Conservation (phyloP, 768 basidiomycete genomes). For the Piloderma croceum region DNA sequence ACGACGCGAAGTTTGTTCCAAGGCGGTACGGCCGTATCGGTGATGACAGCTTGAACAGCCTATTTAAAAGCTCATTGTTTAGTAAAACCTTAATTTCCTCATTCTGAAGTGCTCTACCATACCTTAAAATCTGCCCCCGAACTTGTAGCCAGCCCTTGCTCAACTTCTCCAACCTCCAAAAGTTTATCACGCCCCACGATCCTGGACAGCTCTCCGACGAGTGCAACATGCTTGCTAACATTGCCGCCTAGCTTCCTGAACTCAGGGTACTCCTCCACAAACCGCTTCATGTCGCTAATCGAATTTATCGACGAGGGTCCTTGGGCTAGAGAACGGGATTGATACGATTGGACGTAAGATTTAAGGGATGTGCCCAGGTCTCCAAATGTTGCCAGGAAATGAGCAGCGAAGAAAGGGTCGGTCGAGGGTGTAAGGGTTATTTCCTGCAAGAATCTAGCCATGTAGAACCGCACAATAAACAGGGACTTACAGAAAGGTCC, state of each 20-base stretch:
- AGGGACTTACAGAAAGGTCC: conserved; percentile 67
- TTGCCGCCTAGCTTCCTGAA: conserved; percentile 95
- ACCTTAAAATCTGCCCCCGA: conserved; percentile 88
- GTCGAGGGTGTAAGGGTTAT: conserved; percentile 86
- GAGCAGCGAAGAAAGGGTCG: conserved; percentile 90
- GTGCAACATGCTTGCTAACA: conserved; percentile 96
- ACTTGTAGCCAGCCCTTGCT: conserved; percentile 92
- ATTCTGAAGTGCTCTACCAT: conserved; percentile 14
- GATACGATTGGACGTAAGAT: conserved; percentile 91
- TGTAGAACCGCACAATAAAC: conserved; percentile 2
- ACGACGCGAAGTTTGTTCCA: conserved; percentile 87
- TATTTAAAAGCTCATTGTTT: conserved; percentile 24
- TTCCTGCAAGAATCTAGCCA: conserved; percentile 49
- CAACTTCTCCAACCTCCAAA: conserved; percentile 87
- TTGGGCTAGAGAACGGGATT: conserved; percentile 72
- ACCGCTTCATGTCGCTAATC: conserved; percentile 93
- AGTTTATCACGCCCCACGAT: conserved; percentile 82
- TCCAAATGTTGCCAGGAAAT: conserved; percentile 91
- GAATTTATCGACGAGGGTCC: conserved; percentile 83
- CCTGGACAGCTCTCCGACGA: conserved; percentile 93
- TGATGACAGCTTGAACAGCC: conserved; percentile 79
- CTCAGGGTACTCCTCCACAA: conserved; percentile 98
- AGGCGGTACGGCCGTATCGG: conserved; percentile 58
- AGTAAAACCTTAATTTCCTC: neutral
- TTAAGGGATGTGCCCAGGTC: conserved; percentile 91